Evolutionary conservation across 768 basidiomycete genomes (phyloP), one percentile per base, ranked within the genome.

Genomic region (Tricholoma terreum): DNA sequence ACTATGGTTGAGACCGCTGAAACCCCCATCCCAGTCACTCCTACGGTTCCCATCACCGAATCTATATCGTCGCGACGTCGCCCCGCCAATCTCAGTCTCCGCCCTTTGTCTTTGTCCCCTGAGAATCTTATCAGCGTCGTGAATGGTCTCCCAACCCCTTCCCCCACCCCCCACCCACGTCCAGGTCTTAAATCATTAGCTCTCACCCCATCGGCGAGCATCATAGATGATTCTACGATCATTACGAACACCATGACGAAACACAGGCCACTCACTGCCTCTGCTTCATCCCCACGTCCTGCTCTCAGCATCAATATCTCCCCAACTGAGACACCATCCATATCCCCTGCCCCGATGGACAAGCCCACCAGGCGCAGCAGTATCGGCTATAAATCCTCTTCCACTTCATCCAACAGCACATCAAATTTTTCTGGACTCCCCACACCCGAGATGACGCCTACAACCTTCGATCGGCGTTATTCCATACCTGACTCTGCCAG

Each of bases 401-500:
- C 52, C 5, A 42, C 40, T 54, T 19, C 52, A 17, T 54, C 73
- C n/a, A 71, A 73, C 31, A 74, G 75, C 35, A 66, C 73, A 15
- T 62, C 62, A 31, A 72, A 71, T 53, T 57, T 63, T 45, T 64
- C 77, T 11, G 81, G 81, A 27, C 74, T 90, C 12, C 88, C 87
- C 0, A 90, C 89, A 0, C 90, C 89, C 11, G 89, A 87, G 65
- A 78, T 84, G 76, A 91, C 90, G 0, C 90, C 87, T 5, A 85
- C 80, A 12, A 78, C 73, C 55, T 61, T 76, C 35, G 79, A 82
- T 10, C 74, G 68, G 43, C 75, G 73, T 17, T 77, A 73, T 67
- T 81, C 71, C 21, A 70, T 61, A 52, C 58, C 71, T 43, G 71
- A 64, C 49, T 65, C 65, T 27, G 52, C 65, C 30, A 66, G 69